Conservation (phyloP, 306 rosid genomes). For the Elaeagnus macrophylla region DNA sequence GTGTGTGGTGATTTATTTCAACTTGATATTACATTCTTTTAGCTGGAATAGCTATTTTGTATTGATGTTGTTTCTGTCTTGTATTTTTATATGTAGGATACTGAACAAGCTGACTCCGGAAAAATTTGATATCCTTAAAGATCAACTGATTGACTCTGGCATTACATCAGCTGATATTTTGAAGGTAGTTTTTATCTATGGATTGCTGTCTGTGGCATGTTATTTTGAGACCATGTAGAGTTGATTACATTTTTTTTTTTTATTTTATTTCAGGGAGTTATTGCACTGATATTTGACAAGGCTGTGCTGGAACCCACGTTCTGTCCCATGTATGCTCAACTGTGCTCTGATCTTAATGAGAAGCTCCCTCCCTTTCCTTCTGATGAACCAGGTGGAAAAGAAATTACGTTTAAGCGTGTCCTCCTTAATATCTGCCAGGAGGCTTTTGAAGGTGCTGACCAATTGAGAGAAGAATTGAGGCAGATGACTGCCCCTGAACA, state of each 20-base stretch:
- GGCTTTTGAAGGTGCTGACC: slow-evolving; percentile 36
- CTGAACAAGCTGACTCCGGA: slow-evolving; percentile 42
- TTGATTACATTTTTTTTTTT: slow-evolving; percentile 4
- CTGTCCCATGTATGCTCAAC: slow-evolving; percentile 37
- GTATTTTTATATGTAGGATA: slow-evolving; percentile 21
- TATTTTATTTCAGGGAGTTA: slow-evolving; percentile 26
- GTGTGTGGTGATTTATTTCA: too few relatives aligned
- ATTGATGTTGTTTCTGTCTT: not conserved
- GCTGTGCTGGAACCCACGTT: slow-evolving; percentile 41
- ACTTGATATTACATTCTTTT: too few relatives aligned
- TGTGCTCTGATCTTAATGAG: slow-evolving; percentile 32
- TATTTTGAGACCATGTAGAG: not conserved
- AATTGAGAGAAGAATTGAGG: slow-evolving; percentile 28
- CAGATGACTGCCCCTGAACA: slow-evolving; percentile 34
- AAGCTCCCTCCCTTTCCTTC: slow-evolving; percentile 31
- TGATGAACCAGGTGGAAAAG: slow-evolving; percentile 29
- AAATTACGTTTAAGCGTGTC: slow-evolving; percentile 28
- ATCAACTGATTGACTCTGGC: slow-evolving; percentile 37
- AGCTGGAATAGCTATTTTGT: too few relatives aligned
- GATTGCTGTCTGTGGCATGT: not conserved
- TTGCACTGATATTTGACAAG: slow-evolving; percentile 32
- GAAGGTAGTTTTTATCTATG: slow-evolving; percentile 20
- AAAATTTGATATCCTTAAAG: slow-evolving; percentile 35
- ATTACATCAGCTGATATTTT: slow-evolving; percentile 26
- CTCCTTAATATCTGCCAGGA: slow-evolving; percentile 36